Percentiles rank a stretch among this genome's conserved stretches.
Conservation (phyloP, 1,284 basidiomycete species). For the Tranzscheliella williamsii region DNA sequence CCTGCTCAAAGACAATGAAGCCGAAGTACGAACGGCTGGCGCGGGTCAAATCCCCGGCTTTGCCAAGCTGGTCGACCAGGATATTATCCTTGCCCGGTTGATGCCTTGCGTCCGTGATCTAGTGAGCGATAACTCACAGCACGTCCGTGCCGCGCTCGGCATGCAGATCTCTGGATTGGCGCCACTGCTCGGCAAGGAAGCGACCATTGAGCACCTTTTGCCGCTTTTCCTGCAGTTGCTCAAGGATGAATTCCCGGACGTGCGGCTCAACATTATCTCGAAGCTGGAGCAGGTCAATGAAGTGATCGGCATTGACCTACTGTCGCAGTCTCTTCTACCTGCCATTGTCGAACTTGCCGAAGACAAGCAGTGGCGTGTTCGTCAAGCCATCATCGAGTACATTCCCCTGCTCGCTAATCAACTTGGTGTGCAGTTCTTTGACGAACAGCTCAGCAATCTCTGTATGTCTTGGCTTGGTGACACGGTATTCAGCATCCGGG, state of each 20-base stretch:
- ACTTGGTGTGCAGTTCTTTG: constrained; percentile 94
- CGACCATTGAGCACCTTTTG: constrained; percentile 94
- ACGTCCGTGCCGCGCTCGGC: constrained; percentile 93
- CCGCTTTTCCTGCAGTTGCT: constrained; percentile 94
- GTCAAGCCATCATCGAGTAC: constrained; percentile 99
- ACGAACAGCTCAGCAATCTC: constrained; percentile 92
- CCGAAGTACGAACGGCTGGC: constrained; percentile 94
- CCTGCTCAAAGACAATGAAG: constrained; percentile 96
- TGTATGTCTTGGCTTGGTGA: constrained; percentile 99
- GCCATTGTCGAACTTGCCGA: constrained; percentile 98
- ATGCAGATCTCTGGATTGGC: constrained; percentile 98
- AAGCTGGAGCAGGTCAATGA: constrained; percentile 95
- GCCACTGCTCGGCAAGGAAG: constrained; percentile 87
- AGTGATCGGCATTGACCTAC: constrained; percentile 93
- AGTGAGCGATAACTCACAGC: constrained; percentile 90
- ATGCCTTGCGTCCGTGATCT: constrained; percentile 96
- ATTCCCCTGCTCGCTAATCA: constrained; percentile 94
- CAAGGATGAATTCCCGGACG: constrained; percentile 99
- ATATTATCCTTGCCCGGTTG: constrained; percentile 88
- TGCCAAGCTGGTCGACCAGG: constrained; percentile 88
- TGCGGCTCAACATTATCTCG: constrained; percentile 96
- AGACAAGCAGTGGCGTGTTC: constrained; percentile 99
- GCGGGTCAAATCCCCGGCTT: constrained; percentile 97
- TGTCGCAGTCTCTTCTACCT: constrained; percentile 93
- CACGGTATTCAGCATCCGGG: constrained; percentile 96